A percentile compares a stretch with the other conserved stretches of the same genome.
Conservation (phyloP, 768 basidiomycete genomes). For the Boletus sp. region DNA sequence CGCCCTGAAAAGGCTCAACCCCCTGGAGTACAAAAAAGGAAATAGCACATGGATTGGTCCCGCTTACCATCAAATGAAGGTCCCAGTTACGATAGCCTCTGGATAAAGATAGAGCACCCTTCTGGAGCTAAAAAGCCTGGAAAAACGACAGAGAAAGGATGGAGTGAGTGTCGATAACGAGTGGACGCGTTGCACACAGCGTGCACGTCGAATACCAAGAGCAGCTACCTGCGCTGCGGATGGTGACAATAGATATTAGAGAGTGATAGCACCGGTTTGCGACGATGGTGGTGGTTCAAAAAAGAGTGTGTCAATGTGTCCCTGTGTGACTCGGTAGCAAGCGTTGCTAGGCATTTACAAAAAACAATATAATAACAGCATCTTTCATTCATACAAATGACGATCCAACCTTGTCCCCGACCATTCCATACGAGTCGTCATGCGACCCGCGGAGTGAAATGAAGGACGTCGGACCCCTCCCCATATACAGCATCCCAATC, state of each 20-base stretch:
- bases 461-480: conserved; percentile 65
- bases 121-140: not conserved
- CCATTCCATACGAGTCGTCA: conserved; percentile 15
- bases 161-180: conserved; percentile 9
- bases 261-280: not conserved
- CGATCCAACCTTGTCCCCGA: conserved; percentile 15
- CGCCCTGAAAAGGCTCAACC: conserved; percentile 36
- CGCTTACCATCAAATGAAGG: conserved; percentile 29
- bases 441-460: conserved; percentile 38
- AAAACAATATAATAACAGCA: conserved; percentile 23
- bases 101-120: conserved; percentile 2
- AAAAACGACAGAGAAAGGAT: not conserved
- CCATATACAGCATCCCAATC: conserved; percentile 71
- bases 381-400: conserved; percentile 20
- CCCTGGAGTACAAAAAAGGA: conserved; percentile 29
- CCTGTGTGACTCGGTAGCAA: not conserved
- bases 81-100: conserved; percentile 10
- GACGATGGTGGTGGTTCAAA: not conserved
- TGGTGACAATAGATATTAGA: not conserved
- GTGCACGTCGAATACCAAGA: not conserved
- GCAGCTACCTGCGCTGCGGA: conserved; percentile 15
- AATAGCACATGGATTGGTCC: conserved; percentile 16
- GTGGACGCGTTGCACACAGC: not conserved
- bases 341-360: conserved; percentile 28
- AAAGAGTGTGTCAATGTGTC: not conserved